A percentile compares a stretch with the other conserved stretches of the same genome.
These are phyloP conservation scores for Termitomyces sp. DNA, from an alignment of 768 basidiomycete genomes.

Conservation along the genomic window DNA sequence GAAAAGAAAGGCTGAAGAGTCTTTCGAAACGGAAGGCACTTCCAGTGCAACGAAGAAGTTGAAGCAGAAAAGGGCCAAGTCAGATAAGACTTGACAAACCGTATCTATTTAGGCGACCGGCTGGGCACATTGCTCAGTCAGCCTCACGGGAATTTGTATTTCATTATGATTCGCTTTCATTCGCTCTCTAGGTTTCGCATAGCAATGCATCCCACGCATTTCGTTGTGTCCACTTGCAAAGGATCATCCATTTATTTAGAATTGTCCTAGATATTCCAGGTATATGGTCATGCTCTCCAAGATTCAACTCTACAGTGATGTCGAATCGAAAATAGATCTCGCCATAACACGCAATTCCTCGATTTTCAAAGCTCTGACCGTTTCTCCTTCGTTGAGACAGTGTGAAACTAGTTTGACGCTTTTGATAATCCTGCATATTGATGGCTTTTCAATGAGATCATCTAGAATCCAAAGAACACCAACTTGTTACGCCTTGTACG, in stretches of 20 bases:
- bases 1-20: slow-evolving; percentile 37
- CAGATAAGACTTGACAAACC: slow-evolving; percentile 19
- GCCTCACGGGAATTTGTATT: neutral
- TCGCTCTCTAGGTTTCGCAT: neutral
- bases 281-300: neutral
- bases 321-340: slow-evolving; percentile 8
- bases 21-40: slow-evolving; percentile 14
- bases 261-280: neutral
- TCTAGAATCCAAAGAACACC: slow-evolving; percentile 6
- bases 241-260: neutral
- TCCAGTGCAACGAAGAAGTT: slow-evolving; percentile 20
- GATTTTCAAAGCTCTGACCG: neutral
- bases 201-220: neutral
- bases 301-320: slow-evolving; percentile 1
- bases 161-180: neutral
- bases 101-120: neutral
- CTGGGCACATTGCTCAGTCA: neutral
- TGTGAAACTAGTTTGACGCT: slow-evolving; percentile 6
- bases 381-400: neutral
- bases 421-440: slow-evolving; percentile 7
- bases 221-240: neutral
- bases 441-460: neutral
- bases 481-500: slow-evolving; percentile 48
- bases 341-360: slow-evolving; percentile 8
- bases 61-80: slow-evolving; percentile 41